Evolutionary conservation across 2,329 filamentous ascomycete species (phyloP).

Genomic region (Blastomyces silverae): DNA sequence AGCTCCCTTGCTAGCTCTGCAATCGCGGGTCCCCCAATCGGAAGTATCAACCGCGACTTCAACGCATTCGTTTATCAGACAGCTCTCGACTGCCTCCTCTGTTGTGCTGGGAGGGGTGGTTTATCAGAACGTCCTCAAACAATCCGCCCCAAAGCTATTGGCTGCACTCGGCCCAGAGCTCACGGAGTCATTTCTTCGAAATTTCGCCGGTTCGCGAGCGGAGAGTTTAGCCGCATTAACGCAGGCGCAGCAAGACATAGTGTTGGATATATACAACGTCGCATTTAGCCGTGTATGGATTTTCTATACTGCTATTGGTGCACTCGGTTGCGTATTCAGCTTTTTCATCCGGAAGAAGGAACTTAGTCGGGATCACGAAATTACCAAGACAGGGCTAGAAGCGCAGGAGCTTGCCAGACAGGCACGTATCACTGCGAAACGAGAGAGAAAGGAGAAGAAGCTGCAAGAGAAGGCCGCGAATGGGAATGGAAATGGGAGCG

Average conservation of each 20-base stretch:
- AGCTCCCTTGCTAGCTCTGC: constrained; percentile 56
- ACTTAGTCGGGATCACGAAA: constrained; percentile 39
- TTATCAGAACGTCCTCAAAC: constrained; percentile 36
- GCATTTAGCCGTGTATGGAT: constrained; percentile 48
- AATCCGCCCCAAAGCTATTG: constrained; percentile 15
- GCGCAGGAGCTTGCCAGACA: constrained; percentile 41
- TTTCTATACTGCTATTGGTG: constrained; percentile 40
- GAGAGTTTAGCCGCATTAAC: constrained; percentile 28
- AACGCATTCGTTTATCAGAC: constrained; percentile 55
- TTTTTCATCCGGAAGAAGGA: constrained; percentile 36
- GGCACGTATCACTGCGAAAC: constrained; percentile 24
- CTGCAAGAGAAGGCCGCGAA: constrained; percentile 3
- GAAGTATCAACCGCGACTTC: constrained; percentile 59
- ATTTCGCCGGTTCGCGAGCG: constrained; percentile 29
- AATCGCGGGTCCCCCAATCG: constrained; percentile 52
- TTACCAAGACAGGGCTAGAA: constrained; percentile 41
- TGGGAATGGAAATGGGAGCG: neutral
- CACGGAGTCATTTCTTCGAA: constrained; percentile 16
- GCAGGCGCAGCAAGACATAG: constrained; percentile 30
- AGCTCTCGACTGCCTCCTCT: constrained; percentile 52
- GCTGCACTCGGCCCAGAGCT: constrained; percentile 20
- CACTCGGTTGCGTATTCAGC: constrained; percentile 36
- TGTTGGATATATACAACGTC: constrained; percentile 39
- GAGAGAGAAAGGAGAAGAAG: constrained; percentile 12
- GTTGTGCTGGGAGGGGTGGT: constrained; percentile 54